Percentiles rank a stretch among this genome's conserved stretches.
These are phyloP conservation scores for Linum tenue DNA, from an alignment of 345 rosid genomes.

Conservation along the genomic window DNA sequence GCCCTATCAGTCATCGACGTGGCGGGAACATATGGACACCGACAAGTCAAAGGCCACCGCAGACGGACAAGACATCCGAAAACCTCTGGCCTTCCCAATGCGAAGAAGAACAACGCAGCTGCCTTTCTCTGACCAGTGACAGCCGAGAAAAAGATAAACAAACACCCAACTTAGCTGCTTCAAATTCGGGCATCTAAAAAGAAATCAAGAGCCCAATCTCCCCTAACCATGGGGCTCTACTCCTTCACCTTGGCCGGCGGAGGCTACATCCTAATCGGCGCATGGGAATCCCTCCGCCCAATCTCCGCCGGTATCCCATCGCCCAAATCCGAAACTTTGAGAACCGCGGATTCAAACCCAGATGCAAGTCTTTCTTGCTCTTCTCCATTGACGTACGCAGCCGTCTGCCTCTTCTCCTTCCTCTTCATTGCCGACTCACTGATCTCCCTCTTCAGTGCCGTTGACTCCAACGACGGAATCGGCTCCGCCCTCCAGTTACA, in stretches of 20 bases:
- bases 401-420: background rate
- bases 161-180: too few relatives aligned
- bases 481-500: slow-evolving; percentile 18
- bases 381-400: slow-evolving; percentile 16
- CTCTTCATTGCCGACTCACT: too few relatives aligned
- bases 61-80: too few relatives aligned
- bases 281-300: slow-evolving; percentile 28
- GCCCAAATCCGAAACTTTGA: background rate
- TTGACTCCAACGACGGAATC: slow-evolving; percentile 41
- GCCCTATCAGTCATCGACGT: too few relatives aligned
- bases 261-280: slow-evolving; percentile 55
- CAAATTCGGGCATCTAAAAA: too few relatives aligned
- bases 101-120: too few relatives aligned
- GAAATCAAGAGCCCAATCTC: too few relatives aligned
- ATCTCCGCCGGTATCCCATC: slow-evolving; percentile 2
- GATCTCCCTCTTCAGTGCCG: slow-evolving; percentile 28
- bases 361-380: slow-evolving; percentile 10
- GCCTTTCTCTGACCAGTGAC: too few relatives aligned
- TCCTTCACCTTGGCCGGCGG: slow-evolving; percentile 44
- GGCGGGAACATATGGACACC: too few relatives aligned
- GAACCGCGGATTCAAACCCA: slow-evolving; percentile 13
- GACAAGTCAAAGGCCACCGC: too few relatives aligned
- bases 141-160: too few relatives aligned
- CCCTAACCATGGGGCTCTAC: slow-evolving; percentile 38
- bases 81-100: too few relatives aligned